Percentiles rank a stretch among this genome's conserved stretches.
Conservation (phyloP, 441 rosid genomes). For the Geranium incanum region DNA sequence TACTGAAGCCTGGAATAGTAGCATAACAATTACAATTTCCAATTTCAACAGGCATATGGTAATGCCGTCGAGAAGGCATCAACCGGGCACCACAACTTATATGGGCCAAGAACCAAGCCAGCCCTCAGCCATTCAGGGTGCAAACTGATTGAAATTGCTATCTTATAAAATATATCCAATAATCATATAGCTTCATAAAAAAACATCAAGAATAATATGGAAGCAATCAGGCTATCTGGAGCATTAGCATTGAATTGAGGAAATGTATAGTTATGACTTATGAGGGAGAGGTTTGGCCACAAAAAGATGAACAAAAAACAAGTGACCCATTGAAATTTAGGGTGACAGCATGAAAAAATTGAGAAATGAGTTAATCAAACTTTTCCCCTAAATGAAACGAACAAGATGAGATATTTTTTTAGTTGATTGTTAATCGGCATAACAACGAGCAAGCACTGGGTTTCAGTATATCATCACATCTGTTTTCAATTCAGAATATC, state of each 20-base stretch:
- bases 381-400: no score
- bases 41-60: background rate
- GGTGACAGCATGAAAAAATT: background rate
- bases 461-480: background rate
- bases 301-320: background rate
- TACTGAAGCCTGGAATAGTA: background rate
- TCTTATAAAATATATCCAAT: background rate
- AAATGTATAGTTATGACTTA: background rate
- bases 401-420: background rate
- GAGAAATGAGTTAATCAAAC: no score
- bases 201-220: background rate
- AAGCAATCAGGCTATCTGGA: background rate
- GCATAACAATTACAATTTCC: background rate
- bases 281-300: background rate
- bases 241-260: background rate
- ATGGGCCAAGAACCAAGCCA: background rate
- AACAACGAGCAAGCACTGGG: background rate
- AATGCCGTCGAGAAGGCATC: background rate
- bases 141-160: background rate
- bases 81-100: background rate
- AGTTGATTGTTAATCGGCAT: background rate
- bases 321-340: background rate
- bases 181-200: background rate
- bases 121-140: background rate
- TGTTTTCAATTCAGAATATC: background rate